A percentile compares a stretch with the other conserved stretches of the same genome.
phyloP scores from a whole-genome alignment of 176 grass and related monocot genomes.

The Guadua angustifolia region DNA sequence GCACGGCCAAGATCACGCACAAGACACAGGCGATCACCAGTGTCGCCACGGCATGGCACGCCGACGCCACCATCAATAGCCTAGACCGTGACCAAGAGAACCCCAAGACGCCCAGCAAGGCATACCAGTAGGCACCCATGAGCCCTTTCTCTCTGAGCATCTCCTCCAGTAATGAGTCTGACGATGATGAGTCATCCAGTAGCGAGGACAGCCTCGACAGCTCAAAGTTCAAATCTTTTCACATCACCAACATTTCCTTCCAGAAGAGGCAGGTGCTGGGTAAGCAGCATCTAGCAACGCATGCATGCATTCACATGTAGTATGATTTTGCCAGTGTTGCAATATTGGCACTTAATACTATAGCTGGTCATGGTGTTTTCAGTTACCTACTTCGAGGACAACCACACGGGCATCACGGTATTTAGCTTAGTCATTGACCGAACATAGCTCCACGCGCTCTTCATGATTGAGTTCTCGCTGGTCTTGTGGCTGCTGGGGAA shows the following conservation, averaged over 20 bases:
- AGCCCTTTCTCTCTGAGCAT: background rate
- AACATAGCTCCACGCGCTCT: conserved; percentile 83
- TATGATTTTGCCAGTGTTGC: background rate
- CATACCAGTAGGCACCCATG: conserved; percentile 12
- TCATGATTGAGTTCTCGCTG: conserved; percentile 84
- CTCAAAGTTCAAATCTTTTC: conserved; percentile 43
- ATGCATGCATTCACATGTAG: background rate
- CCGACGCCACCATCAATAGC: conserved; percentile 68
- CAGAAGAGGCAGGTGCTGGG: conserved; percentile 92
- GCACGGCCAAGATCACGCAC: conserved; percentile 96
- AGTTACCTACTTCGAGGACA: conserved; percentile 99
- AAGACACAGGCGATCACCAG: conserved; percentile 90
- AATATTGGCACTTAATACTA: background rate
- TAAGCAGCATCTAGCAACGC: background rate
- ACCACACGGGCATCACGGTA: conserved; percentile 72
- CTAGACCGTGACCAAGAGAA: conserved; percentile 50
- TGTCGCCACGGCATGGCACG: conserved; percentile 80
- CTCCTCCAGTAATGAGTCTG: conserved; percentile 28
- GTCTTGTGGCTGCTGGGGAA: conserved; percentile 94
- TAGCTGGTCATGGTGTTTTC: conserved; percentile 51
- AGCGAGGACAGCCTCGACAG: conserved; percentile 60
- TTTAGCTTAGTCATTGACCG: conserved; percentile 86
- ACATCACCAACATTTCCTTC: conserved; percentile 62
- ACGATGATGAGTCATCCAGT: conserved; percentile 21
- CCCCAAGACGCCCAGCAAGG: conserved; percentile 51